A percentile compares a stretch with the other conserved stretches of the same genome.
These are phyloP conservation scores for Apiospora kogelbergensis DNA, from an alignment of 2,329 filamentous ascomycete genomes.

Conservation along the genomic window DNA sequence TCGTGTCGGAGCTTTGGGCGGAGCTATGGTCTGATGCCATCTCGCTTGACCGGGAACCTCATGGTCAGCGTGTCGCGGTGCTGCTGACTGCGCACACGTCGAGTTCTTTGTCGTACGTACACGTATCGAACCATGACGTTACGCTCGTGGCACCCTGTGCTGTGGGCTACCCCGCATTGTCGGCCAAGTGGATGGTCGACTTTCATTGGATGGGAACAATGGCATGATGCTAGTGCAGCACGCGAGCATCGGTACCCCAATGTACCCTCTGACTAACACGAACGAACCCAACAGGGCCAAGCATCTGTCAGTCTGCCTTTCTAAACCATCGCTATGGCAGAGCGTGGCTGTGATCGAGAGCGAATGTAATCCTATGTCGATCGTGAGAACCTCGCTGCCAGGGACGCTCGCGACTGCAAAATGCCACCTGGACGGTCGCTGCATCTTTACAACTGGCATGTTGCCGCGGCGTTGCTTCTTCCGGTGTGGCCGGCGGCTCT, in stretches of 20 bases:
- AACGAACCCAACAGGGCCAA: background rate
- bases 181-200: background rate
- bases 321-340: background rate
- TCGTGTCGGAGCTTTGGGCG: background rate
- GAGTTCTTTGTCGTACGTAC: background rate
- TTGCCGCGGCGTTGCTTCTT: background rate
- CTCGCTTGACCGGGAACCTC: background rate
- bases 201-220: constrained; percentile 2
- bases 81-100: background rate
- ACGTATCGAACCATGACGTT: background rate
- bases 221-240: background rate
- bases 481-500: background rate
- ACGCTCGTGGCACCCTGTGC: background rate
- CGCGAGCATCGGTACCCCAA: constrained; percentile 1
- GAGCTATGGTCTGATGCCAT: constrained; percentile 1
- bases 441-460: background rate
- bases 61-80: background rate
- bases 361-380: background rate
- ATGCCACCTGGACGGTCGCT: background rate
- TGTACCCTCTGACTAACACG: background rate
- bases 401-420: background rate
- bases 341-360: background rate
- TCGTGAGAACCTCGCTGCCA: background rate
- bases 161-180: constrained; percentile 1
- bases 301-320: background rate